phyloP scores from a whole-genome alignment of 1,284 basidiomycete species.

The Puccinia novopanici region DNA sequence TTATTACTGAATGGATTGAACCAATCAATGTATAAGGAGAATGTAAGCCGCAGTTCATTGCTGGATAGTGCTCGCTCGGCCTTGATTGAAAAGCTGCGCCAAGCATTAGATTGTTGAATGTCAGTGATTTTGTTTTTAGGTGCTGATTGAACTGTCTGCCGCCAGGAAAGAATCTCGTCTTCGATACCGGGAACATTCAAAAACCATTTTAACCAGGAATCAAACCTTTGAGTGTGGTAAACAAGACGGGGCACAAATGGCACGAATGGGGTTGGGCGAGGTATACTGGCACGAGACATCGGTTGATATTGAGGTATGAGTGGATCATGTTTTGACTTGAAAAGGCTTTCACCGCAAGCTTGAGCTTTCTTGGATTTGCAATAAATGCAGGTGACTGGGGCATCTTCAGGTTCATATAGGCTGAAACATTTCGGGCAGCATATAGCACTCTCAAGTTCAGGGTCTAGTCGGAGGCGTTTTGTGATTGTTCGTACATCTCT shows the following conservation, averaged over 20 bases:
- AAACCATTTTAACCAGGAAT: slow-evolving; percentile 1
- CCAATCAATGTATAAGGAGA: neutral
- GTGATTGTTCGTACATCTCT: slow-evolving; percentile 27
- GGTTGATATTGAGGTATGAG: neutral
- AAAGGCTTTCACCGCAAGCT: slow-evolving; percentile 17
- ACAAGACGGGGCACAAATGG: neutral
- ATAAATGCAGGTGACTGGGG: slow-evolving; percentile 3
- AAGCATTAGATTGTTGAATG: neutral
- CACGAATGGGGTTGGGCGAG: neutral
- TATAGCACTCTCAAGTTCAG: neutral
- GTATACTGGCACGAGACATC: neutral
- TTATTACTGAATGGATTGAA: slow-evolving; percentile 13
- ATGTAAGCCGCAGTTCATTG: neutral
- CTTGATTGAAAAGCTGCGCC: neutral
- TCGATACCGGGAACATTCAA: slow-evolving; percentile 11
- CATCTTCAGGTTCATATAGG: neutral
- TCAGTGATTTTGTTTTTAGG: neutral
- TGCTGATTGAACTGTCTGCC: slow-evolving; percentile 23
- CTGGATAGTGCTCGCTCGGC: neutral
- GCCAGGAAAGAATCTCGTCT: neutral
- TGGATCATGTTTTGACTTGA: neutral
- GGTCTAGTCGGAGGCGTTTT: neutral
- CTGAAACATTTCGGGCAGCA: slow-evolving; percentile 38
- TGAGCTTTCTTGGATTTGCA: slow-evolving; percentile 19
- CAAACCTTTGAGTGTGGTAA: slow-evolving; percentile 1